Evolutionary conservation across 2,329 filamentous ascomycete species (phyloP).

Genomic region (Arthrocladium fulminans): DNA sequence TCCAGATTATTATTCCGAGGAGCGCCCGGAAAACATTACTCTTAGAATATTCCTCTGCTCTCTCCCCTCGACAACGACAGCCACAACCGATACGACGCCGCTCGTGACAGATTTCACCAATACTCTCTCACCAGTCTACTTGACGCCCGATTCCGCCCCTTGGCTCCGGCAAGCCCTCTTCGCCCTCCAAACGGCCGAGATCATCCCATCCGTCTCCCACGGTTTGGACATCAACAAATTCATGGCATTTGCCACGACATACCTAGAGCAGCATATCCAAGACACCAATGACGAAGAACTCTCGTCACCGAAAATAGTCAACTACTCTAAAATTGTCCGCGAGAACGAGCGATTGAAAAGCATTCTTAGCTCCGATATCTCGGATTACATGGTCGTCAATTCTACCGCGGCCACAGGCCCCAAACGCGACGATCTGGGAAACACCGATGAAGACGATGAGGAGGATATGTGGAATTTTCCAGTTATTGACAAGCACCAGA

Average conservation of each 20-base stretch:
- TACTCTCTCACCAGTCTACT: neutral
- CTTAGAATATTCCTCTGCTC: neutral
- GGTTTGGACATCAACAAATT: constrained; percentile 1
- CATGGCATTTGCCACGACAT: neutral
- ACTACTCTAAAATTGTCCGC: neutral
- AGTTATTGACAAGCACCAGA: neutral
- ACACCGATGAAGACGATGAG: neutral
- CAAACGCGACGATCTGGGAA: neutral
- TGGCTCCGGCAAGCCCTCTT: constrained; percentile 1
- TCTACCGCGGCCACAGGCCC: neutral
- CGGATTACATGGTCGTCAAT: neutral
- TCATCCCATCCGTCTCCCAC: neutral
- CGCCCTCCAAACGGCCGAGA: neutral
- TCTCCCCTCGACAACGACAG: neutral
- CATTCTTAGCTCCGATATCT: neutral
- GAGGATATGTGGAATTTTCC: neutral
- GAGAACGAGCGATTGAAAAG: neutral
- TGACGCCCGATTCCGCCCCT: neutral
- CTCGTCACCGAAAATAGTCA: neutral
- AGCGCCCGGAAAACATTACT: neutral
- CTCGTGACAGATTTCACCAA: neutral
- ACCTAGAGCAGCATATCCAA: neutral
- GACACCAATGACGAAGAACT: neutral
- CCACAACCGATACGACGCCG: neutral
- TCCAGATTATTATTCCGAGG: neutral